Percentiles rank a stretch among this genome's conserved stretches.
phyloP scores from a whole-genome alignment of 805 yeast species.

The Barnettozyma populi region DNA sequence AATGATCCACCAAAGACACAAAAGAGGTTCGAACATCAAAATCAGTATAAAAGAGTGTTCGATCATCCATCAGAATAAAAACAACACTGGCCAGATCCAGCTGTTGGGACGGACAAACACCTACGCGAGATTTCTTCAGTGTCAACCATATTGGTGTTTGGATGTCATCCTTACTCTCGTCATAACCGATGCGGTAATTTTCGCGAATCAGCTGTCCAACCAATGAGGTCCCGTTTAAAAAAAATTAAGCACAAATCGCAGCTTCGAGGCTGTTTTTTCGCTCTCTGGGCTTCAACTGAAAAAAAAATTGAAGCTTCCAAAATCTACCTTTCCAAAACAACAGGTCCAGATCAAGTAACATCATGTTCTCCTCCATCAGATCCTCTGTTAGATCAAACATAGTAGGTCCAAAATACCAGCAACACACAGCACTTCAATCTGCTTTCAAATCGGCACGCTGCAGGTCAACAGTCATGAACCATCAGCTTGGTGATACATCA shows the following conservation, averaged over 20 bases:
- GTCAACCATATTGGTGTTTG: background rate
- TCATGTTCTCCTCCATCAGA: constrained; percentile 29
- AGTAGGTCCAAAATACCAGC: constrained; percentile 16
- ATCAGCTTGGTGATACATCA: constrained; percentile 8
- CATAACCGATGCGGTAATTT: background rate
- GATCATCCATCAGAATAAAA: background rate
- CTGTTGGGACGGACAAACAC: no score
- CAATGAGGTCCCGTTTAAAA: constrained; percentile 20
- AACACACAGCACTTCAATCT: background rate
- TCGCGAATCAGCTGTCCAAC: constrained; percentile 14
- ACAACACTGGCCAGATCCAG: no score
- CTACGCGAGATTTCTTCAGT: no score
- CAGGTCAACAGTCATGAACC: background rate
- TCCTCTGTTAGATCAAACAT: constrained; percentile 28
- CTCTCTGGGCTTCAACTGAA: background rate
- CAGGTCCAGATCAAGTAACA: constrained; percentile 9
- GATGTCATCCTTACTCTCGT: background rate
- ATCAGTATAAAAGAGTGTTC: constrained; percentile 11
- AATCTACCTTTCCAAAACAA: background rate
- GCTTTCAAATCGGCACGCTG: background rate
- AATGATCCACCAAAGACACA: constrained; percentile 35
- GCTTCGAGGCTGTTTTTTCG: constrained; percentile 1
- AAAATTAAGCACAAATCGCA: constrained; percentile 6
- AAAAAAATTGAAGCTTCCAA: constrained; percentile 3
- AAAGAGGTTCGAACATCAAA: constrained; percentile 35